Evolutionary conservation across 352 stramenopile species (phyloP), one percentile per base, ranked within the genome.

Genomic region (Phytophthora constricta): DNA sequence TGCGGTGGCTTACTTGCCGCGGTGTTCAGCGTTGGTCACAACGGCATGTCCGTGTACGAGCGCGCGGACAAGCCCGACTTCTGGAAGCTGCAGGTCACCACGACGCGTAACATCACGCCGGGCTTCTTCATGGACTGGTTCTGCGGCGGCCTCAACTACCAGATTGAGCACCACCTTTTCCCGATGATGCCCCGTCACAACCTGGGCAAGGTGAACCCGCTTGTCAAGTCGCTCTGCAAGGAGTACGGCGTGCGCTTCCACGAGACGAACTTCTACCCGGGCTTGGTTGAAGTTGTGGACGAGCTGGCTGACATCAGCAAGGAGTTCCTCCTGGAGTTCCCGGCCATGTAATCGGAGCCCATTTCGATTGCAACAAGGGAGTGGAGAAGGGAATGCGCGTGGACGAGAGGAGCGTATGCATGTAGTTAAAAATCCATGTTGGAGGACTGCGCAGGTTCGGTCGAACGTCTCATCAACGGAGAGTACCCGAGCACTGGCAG

Each of bases 151-250:
- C 86, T 99, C 7, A 98, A 99, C 81, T 99, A 99, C 75, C 97
- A 99, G 86, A 97, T 99, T 42, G 97, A 99, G 76, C 97, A 99
- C 80, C 97, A 99, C 79, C 87, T 99, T 49, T 99, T 99, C 84
- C 97, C 97, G 19, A 91, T 94, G 72, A 92, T 99, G 76, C 97
- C 97, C n/a, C 87, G 97, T 66, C 96, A 99, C 82, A 99, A 99
- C 74, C 76, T 99, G 48, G 63, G 72, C 9, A 96, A 97, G 76
- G 86, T 98, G 23, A 97, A 99, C 78, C 86, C 91, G 58, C 75
- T 99, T 46, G 94, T 99, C 41, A 94, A 98, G 68, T 96, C 91
- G 26, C 98, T 99, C 58, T 99, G 97, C 86, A 98, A 98, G 84
- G 85, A 99, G 67, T 98, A 97, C 80, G 90, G 90, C 58, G 92